Evolutionary conservation across 2,329 filamentous ascomycete genomes (phyloP).

Genomic region (Aspergillus glaucus): DNA sequence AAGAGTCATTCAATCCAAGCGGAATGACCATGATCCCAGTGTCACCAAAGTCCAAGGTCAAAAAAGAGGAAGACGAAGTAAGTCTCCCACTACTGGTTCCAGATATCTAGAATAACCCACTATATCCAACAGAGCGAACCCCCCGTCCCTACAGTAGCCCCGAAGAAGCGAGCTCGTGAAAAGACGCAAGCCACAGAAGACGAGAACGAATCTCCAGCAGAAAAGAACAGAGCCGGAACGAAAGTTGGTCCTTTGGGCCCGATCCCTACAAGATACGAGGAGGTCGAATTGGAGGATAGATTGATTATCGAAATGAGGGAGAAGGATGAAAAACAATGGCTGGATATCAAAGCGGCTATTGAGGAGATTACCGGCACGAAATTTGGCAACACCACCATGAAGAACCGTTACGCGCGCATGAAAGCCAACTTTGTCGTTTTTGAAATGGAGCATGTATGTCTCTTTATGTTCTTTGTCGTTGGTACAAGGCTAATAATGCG

Average conservation of each 20-base stretch:
- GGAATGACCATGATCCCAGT: too few species aligned
- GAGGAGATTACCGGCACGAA: background rate
- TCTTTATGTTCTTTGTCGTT: background rate
- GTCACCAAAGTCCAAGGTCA: too few species aligned
- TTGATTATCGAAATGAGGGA: background rate
- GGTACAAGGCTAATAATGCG: background rate
- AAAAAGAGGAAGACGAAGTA: too few species aligned
- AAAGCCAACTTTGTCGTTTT: constrained; percentile 5
- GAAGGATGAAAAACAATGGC: background rate
- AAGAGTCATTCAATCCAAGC: too few species aligned
- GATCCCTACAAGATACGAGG: constrained; percentile 20
- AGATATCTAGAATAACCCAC: too few species aligned
- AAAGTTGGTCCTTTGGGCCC: constrained; percentile 1
- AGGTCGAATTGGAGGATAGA: background rate
- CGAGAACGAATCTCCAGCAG: too few species aligned
- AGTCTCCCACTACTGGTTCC: too few species aligned
- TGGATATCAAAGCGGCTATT: background rate
- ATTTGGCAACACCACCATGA: background rate
- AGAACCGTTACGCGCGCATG: background rate
- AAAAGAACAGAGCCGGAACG: too few species aligned
- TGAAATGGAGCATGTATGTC: constrained; percentile 21
- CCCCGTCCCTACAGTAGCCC: too few species aligned
- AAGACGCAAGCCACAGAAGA: too few species aligned
- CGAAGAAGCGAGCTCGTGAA: too few species aligned
- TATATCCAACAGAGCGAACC: too few species aligned